These are phyloP conservation scores for Stagonosporopsis cucurbitacearum DNA, from an alignment of 2,329 filamentous ascomycete genomes.

Conservation along the genomic window DNA sequence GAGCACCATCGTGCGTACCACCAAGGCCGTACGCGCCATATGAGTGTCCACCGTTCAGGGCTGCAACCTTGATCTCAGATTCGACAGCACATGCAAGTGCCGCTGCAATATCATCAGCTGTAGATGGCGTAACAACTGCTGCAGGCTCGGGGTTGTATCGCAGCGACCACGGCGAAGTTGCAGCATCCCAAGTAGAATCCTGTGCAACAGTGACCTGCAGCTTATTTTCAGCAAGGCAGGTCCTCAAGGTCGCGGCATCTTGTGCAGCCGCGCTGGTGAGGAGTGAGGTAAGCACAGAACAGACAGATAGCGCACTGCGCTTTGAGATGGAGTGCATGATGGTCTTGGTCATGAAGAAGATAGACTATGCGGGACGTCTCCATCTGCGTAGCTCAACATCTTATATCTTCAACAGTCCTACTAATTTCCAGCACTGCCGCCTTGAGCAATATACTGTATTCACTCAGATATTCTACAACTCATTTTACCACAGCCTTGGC, in stretches of 20 bases:
- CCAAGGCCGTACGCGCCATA: slow-evolving; percentile 26
- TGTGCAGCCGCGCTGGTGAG: not conserved
- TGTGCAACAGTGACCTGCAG: not conserved
- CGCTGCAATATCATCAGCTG: slow-evolving; percentile 16
- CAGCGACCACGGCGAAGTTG: slow-evolving; percentile 20
- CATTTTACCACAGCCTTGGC: not conserved
- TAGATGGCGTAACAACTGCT: slow-evolving; percentile 16
- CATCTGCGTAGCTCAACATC: not conserved
- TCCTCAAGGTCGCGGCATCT: not conserved
- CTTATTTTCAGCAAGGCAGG: not conserved
- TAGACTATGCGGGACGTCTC: not conserved
- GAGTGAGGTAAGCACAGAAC: not conserved
- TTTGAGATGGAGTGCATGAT: not conserved
- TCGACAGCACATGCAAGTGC: slow-evolving; percentile 22
- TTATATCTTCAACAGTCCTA: not conserved
- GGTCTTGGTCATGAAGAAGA: not conserved
- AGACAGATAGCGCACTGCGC: not conserved
- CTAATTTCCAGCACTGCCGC: not conserved
- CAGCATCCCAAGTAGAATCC: slow-evolving; percentile 14
- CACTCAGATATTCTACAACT: not conserved
- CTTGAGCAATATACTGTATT: not conserved
- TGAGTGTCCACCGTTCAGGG: slow-evolving; percentile 24
- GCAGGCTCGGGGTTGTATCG: slow-evolving; percentile 26
- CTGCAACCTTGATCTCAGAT: slow-evolving; percentile 19
- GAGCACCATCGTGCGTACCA: slow-evolving; percentile 15